Conservation (phyloP, 129 eudicot genomes). For the Pittosporum tobira region DNA sequence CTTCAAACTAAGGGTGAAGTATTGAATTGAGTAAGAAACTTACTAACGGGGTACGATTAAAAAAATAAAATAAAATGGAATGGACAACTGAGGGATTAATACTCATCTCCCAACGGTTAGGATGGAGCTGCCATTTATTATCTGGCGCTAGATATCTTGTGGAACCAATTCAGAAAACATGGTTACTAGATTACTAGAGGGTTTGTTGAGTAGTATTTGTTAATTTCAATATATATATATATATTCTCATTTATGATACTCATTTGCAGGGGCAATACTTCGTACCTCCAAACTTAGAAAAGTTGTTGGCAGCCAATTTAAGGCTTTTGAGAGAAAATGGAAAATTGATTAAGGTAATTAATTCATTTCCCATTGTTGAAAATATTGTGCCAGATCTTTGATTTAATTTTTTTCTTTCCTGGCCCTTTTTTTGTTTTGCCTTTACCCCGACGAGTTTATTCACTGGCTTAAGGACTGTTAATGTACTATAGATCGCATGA, state of each 20-base stretch:
- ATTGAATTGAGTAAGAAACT: no score
- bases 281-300: slow-evolving; percentile 44
- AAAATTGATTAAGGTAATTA: slow-evolving; percentile 53
- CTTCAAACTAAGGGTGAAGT: no score
- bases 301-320: slow-evolving; percentile 43
- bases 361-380: neutral
- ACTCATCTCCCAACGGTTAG: neutral
- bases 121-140: no score
- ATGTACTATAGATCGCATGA: no score
- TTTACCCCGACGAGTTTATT: no score
- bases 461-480: no score
- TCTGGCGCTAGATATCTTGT: no score
- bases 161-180: neutral
- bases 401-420: neutral
- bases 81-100: no score
- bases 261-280: slow-evolving; percentile 46
- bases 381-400: neutral
- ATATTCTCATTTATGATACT: neutral
- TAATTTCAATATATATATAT: no score
- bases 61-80: no score
- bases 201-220: neutral
- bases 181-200: neutral
- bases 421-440: neutral
- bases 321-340: slow-evolving; percentile 52
- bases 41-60: no score